A percentile compares a stretch with the other conserved stretches of the same genome.
Conservation (phyloP, 768 basidiomycete genomes). For the Kwoniella botswanensis region DNA sequence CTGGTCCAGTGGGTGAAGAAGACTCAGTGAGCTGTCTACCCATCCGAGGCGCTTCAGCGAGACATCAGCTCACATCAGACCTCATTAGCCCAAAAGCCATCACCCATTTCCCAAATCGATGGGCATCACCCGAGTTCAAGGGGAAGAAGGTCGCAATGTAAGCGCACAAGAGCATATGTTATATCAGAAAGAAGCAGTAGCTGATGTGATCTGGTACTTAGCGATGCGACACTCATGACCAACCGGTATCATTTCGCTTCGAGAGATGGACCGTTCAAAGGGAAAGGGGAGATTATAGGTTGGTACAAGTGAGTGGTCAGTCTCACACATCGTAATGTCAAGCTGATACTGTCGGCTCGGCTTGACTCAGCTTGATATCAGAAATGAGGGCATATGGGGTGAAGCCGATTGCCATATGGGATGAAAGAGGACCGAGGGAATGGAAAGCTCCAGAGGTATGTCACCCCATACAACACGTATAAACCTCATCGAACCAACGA, state of each 20-base stretch:
- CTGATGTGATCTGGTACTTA: background rate
- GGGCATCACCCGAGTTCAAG: conserved; percentile 42
- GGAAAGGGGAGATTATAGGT: conserved; percentile 50
- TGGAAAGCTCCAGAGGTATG: conserved; percentile 56
- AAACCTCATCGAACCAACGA: too few species aligned
- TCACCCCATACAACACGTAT: too few species aligned
- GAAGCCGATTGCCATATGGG: conserved; percentile 54
- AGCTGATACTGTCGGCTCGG: background rate
- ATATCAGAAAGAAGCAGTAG: background rate
- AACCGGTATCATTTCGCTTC: conserved; percentile 54
- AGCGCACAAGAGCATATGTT: background rate
- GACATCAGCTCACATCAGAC: too few species aligned
- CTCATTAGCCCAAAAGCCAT: conserved; percentile 13
- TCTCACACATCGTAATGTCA: too few species aligned
- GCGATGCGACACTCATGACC: conserved; percentile 55
- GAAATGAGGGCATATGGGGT: conserved; percentile 47
- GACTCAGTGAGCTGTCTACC: conserved; percentile 36
- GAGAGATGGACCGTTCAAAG: conserved; percentile 40
- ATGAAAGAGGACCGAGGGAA: conserved; percentile 47
- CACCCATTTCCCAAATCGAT: conserved; percentile 36
- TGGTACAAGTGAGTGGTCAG: conserved; percentile 53
- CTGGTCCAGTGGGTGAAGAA: conserved; percentile 44
- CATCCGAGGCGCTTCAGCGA: background rate
- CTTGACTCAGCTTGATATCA: conserved; percentile 35
- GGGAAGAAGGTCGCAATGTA: conserved; percentile 54